Evolutionary conservation across 148 eudicot genomes (phyloP), one percentile per base, ranked within the genome.

Genomic region (Vaccinium darrowii): DNA sequence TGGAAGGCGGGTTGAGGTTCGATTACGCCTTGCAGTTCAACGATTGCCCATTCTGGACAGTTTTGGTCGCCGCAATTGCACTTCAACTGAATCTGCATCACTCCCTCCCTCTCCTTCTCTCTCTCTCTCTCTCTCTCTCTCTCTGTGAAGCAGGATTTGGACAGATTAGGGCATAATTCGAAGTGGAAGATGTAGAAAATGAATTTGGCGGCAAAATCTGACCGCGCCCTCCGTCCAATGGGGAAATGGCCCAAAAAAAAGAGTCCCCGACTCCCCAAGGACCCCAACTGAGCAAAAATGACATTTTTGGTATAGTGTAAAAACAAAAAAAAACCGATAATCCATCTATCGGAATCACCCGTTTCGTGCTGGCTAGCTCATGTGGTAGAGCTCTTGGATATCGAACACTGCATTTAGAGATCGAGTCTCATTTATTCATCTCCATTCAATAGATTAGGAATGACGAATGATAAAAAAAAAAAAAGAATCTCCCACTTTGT

Each of bases 1-100:
- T 88, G 84, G 54, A 91, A 88, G 71, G 87, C 90, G 33, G 96
- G 86, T 39, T 92, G 97, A 57, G 90, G 90, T 88, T 96, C 99
- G 84, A 96, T 86, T 8, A 91, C 91, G 57, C 99, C 99, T 87
- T 96, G 99, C 27, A 96, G 73, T 84, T 96, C 99, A 43, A 96
- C 90, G 2, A 96, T 86, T 8, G 98, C 99, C 99, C 99, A 96
- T 90, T 96, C 99, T 62, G 86, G 88, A 86, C 99, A 96, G 30
- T 90, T 90, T 4, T 81, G 87, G 84, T 93, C 94, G 16, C 93
- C 98, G 60, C 99, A 96, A 7, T 91, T 93, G 83, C 99, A 96
- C 87, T 93, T 94, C 83, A 96, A 89, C 79, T 89, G 82, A 47
- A 96, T 94, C 80, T 78, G 84, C 94, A 91, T 93, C 9, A 50